phyloP scores from a whole-genome alignment of 768 basidiomycete genomes.

The Inosperma sp. region DNA sequence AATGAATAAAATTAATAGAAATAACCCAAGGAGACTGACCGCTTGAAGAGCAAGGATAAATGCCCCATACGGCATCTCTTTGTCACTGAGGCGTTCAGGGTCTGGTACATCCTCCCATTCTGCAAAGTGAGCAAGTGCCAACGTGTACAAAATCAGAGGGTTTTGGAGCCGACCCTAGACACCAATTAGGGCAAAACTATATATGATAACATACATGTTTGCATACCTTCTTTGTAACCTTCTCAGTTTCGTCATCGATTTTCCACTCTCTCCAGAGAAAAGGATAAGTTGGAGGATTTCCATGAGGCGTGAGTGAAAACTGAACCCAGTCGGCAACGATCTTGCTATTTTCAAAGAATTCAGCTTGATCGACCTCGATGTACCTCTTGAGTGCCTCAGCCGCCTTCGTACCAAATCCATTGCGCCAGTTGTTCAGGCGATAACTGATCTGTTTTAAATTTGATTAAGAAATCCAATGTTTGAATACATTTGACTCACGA shows the following conservation, averaged over 20 bases:
- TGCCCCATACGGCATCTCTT: slow-evolving; percentile 4
- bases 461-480: background rate
- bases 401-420: slow-evolving; percentile 1
- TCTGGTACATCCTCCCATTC: slow-evolving; percentile 8
- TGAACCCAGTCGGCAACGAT: background rate
- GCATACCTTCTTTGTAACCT: slow-evolving; percentile 5
- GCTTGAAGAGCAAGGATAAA: slow-evolving; percentile 10
- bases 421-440: slow-evolving; percentile 9
- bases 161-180: slow-evolving; percentile 9
- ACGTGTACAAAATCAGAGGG: slow-evolving; percentile 3
- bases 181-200: background rate
- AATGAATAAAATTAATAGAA: background rate
- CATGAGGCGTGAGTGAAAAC: background rate
- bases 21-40: background rate
- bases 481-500: background rate
- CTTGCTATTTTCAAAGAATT: background rate
- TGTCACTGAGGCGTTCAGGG: background rate
- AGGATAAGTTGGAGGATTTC: slow-evolving; percentile 6
- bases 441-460: slow-evolving; percentile 1
- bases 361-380: background rate
- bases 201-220: background rate
- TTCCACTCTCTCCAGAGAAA: slow-evolving; percentile 8
- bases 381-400: background rate
- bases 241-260: background rate
- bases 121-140: slow-evolving; percentile 9